These are phyloP conservation scores for Symbiodinium pilosum DNA, from an alignment of 73 alveolate species.

Conservation along the genomic window DNA sequence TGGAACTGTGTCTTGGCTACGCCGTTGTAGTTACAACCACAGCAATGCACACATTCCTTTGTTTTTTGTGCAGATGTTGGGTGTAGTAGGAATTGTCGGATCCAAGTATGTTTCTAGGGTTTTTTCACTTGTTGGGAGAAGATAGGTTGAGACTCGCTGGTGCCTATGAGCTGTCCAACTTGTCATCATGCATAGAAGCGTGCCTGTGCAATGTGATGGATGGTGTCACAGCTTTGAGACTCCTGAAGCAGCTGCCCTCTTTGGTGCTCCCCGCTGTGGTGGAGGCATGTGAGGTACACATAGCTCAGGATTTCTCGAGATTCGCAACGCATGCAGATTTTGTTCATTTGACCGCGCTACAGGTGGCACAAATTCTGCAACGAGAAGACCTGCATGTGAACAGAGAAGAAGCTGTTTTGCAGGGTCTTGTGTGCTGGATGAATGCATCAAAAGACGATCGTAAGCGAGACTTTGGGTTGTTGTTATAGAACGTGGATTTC, in stretches of 20 bases:
- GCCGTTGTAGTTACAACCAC: too few species aligned
- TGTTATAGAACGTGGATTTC: not conserved
- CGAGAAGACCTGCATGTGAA: not conserved
- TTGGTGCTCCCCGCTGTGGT: not conserved
- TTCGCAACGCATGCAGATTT: not conserved
- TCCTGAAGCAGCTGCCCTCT: not conserved
- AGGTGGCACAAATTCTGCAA: not conserved
- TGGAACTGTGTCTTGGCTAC: too few species aligned
- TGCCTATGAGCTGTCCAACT: too few species aligned
- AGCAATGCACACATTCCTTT: too few species aligned
- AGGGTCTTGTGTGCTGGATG: not conserved
- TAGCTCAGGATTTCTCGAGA: not conserved
- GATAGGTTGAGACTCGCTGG: too few species aligned
- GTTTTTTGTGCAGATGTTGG: too few species aligned
- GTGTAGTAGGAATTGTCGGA: too few species aligned
- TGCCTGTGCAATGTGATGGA: not conserved
- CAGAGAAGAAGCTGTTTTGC: not conserved
- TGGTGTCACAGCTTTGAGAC: not conserved
- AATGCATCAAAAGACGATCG: not conserved
- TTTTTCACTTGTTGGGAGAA: too few species aligned
- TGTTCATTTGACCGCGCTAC: not conserved
- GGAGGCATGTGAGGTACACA: not conserved
- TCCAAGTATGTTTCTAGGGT: too few species aligned
- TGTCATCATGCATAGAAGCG: not conserved
- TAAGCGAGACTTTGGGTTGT: not conserved